A percentile compares a stretch with the other conserved stretches of the same genome.
These are phyloP conservation scores for Chytridium lagenaria DNA, from an alignment of 371 early-diverging fungal species.

Conservation along the genomic window DNA sequence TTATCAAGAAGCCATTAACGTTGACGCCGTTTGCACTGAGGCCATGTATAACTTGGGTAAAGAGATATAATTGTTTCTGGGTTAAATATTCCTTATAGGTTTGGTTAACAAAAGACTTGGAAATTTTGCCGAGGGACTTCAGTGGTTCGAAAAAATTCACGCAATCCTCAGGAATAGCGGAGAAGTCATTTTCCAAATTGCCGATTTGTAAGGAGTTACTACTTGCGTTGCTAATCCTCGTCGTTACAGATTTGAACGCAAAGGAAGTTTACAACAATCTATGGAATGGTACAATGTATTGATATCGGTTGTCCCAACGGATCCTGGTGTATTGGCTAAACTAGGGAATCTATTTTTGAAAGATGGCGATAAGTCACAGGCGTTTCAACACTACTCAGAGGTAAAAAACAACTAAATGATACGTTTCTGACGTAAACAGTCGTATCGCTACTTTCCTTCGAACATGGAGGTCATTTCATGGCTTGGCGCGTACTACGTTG, in stretches of 20 bases:
- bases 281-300: conserved; percentile 63
- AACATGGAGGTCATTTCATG: conserved; percentile 57
- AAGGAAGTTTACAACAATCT: conserved; percentile 51
- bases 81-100: conserved; percentile 28
- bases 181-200: conserved; percentile 61
- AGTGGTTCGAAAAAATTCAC: conserved; percentile 61
- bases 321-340: conserved; percentile 55
- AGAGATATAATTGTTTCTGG: not conserved
- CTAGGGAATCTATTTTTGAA: conserved; percentile 55
- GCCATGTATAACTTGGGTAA: conserved; percentile 61
- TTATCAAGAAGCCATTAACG: conserved; percentile 56
- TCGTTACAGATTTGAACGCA: conserved; percentile 48
- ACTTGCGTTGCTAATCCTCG: not conserved
- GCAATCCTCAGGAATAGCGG: conserved; percentile 54
- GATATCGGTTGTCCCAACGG: conserved; percentile 62
- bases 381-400: conserved; percentile 64
- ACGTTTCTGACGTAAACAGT: conserved; percentile 27
- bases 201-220: conserved; percentile 51
- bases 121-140: conserved; percentile 45
- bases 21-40: conserved; percentile 61
- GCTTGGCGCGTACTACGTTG: conserved; percentile 63
- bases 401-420: conserved; percentile 17
- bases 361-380: conserved; percentile 58
- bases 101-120: conserved; percentile 51
- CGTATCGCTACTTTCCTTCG: conserved; percentile 60